Evolutionary conservation across 1,284 basidiomycete genomes (phyloP), one percentile per base, ranked within the genome.

Genomic region (Vanrija sp.): DNA sequence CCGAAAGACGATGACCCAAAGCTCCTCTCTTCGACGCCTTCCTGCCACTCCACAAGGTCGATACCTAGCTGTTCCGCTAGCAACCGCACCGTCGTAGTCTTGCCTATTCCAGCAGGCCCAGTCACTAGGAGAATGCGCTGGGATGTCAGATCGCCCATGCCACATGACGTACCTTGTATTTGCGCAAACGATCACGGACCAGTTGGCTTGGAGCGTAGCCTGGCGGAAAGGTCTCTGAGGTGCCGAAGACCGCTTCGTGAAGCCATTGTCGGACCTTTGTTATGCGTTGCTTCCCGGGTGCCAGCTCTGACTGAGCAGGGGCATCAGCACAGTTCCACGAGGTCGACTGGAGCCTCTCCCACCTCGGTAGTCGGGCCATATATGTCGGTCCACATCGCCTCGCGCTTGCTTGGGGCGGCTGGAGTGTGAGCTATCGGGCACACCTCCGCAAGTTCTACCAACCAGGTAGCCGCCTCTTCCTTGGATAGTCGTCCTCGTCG

Each of bases 101-200:
- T 98, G 0, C 85, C 95, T 0, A 86, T 84, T 0, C 95, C 96
- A 8, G 93, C 87, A 0, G 91, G 91, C 2, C 96, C 95, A 1
- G 89, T 89, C 8, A 98, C 78, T 0, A 85, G 84, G 2, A 98
- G 82, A 21, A 98, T 83, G 39, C 90, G 83, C 91, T 93, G 60
- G 3, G 10, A 43, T 5, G 38, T 45, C 46, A 46, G 26, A 28
- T 6, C 28, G 28, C 40, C 47, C 5, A 23, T 38, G 40, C 46
- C 19, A 7, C 4, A 42, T n/a, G 44, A 42, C 43, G 50, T 62
- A 92, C 91, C 40, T 89, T 82, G 73, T 93, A 92, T 67, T 87
- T 91, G 43, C 80, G 80, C 43, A 89, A 66, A 58, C 83, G 84
- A 1, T 83, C 85, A 0, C 82, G 82, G 42, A 64, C 62, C 7